Evolutionary conservation across 108 stramenopile species (phyloP).

Genomic region (Halocafeteria seosinensis): DNA sequence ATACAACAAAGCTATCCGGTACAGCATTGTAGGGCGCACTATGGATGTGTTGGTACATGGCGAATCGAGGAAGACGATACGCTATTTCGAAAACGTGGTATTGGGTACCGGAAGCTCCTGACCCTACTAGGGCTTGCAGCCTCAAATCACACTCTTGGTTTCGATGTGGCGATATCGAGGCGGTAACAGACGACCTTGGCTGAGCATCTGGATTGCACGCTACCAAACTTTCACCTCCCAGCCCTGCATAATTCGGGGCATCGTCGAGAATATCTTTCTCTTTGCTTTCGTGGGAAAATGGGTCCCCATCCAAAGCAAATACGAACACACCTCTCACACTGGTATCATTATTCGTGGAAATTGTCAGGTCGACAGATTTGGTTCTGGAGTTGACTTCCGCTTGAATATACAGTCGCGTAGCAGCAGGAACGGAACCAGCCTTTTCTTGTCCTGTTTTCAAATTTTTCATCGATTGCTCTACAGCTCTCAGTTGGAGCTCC

Average conservation of each 20-base stretch:
- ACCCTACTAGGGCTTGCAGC: slow-evolving; percentile 25
- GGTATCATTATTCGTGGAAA: background rate
- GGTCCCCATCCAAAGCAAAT: background rate
- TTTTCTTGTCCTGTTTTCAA: background rate
- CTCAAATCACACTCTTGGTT: slow-evolving; percentile 4
- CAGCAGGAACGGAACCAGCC: background rate
- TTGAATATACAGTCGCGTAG: background rate
- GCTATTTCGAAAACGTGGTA: slow-evolving; percentile 30
- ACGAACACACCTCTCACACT: background rate
- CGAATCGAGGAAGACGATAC: slow-evolving; percentile 21
- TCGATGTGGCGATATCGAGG: no score
- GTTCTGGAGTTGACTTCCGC: background rate
- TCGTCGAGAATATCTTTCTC: no score
- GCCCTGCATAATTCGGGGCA: no score
- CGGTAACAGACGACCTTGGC: background rate
- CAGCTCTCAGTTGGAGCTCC: background rate
- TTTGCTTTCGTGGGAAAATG: background rate
- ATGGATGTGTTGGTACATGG: background rate
- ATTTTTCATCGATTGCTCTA: background rate
- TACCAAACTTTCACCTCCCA: no score
- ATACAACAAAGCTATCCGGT: no score
- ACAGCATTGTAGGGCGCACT: no score
- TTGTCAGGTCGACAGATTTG: background rate
- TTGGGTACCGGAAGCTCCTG: slow-evolving; percentile 9
- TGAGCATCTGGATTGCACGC: background rate